These are phyloP conservation scores for Neurospora sp. DNA, from an alignment of 495 filamentous ascomycete genomes.

Conservation along the genomic window DNA sequence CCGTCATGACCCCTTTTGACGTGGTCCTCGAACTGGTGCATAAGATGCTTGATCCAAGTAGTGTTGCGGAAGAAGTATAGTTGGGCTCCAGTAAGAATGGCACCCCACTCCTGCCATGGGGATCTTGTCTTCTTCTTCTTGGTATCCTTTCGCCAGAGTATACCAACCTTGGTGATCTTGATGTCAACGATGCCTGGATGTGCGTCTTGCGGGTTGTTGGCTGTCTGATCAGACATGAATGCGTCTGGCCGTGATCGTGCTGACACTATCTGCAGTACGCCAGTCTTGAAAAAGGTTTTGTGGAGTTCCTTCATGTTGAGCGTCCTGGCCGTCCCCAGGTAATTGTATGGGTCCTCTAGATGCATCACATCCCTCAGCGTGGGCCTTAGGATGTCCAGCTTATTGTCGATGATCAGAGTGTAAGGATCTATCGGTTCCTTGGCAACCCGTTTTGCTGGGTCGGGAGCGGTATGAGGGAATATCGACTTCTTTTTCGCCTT, in stretches of 20 bases:
- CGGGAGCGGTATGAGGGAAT: constrained; percentile 54
- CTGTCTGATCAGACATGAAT: constrained; percentile 78
- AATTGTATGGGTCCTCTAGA: constrained; percentile 84
- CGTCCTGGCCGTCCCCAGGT: constrained; percentile 61
- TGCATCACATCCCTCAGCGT: constrained; percentile 85
- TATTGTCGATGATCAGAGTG: constrained; percentile 80
- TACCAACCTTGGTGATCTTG: constrained; percentile 90
- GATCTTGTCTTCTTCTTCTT: constrained; percentile 93
- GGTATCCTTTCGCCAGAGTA: constrained; percentile 89
- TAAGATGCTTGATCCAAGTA: constrained; percentile 80
- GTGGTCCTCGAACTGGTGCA: constrained; percentile 75
- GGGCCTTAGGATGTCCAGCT: constrained; percentile 70
- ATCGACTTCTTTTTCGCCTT: constrained; percentile 57
- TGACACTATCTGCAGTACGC: constrained; percentile 88
- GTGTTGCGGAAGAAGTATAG: constrained; percentile 95
- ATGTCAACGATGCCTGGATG: constrained; percentile 94
- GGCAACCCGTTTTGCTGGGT: constrained; percentile 53
- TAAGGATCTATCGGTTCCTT: constrained; percentile 93
- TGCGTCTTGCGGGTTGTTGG: constrained; percentile 75
- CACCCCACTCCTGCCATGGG: constrained; percentile 98
- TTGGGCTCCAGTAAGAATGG: constrained; percentile 86
- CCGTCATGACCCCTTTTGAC: constrained; percentile 56
- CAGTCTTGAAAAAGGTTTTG: constrained; percentile 79
- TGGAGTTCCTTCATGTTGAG: constrained; percentile 72
- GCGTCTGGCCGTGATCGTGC: constrained; percentile 86